Base-by-base conservation (phyloP, 768 basidiomycete species). In the Lentinus brumalis region DNA sequence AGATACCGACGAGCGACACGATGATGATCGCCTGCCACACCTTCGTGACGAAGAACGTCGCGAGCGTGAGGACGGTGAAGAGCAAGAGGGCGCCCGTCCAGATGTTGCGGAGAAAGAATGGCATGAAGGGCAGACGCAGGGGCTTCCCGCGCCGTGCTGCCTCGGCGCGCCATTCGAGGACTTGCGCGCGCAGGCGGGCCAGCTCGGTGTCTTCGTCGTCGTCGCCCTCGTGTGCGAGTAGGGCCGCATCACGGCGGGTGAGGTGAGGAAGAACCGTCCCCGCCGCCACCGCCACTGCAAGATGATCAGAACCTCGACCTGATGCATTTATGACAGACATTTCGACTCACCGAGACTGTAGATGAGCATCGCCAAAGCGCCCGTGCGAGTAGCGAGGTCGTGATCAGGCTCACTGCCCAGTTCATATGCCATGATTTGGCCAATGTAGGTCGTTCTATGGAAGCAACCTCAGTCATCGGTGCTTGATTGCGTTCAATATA, bases 401-500 rank as follows among this genome's bases (percentile, higher is more conserved):
- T 82, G 78, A 69, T 94, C 85, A 10, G 95, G 95, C 64, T 94
- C 92, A 56, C 76, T 67, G 14, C 81, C 82, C 3, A 83, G 70
- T 72, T 96, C 88, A 56, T 86, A 80, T 8, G 94, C 94, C 94
- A 98, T 95, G 18, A 97, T 80, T 76, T 97, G 94, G 5, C 94
- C 94, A 56, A 98, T 83, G 70, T 96, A 98, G 1, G 95, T 96
- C 9, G 96, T 98, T 15, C 92, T 93, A 59, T 21, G 47, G 51
- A 61, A 5, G 67, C 62, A 9, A 14, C 56, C 6, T 49, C 49
- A 61, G 42, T 51, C 47, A 50, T 53, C 38, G 30, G 21, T 14
- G 35, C 26, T 53, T 35, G 49, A 21, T 12, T 18, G 15, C 40
- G 30, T 10, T 8, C 57, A 18, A 59, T 40, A 35, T 42, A 74